phyloP scores from a whole-genome alignment of 179 eudicot species.

The Nepenthes alata region DNA sequence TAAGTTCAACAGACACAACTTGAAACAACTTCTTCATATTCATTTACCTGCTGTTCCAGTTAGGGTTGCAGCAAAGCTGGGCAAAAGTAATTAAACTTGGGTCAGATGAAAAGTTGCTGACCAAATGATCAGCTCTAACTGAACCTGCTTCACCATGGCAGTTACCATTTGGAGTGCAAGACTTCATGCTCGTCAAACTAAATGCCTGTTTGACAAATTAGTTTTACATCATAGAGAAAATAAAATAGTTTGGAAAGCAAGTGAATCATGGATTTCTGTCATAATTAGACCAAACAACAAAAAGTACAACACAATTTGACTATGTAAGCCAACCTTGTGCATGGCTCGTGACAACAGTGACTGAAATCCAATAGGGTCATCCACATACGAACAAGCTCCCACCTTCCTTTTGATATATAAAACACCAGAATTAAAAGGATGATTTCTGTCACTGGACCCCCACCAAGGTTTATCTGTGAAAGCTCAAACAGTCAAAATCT shows the following conservation, averaged over 20 bases:
- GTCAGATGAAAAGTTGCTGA: slow-evolving; percentile 91
- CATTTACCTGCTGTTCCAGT: slow-evolving; percentile 67
- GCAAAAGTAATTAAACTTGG: slow-evolving; percentile 95
- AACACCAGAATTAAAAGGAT: slow-evolving; percentile 83
- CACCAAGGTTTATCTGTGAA: slow-evolving; percentile 92
- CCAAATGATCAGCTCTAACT: slow-evolving; percentile 66
- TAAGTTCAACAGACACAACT: neutral
- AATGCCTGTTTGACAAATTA: slow-evolving; percentile 41
- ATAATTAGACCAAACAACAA: neutral
- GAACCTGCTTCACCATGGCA: slow-evolving; percentile 32
- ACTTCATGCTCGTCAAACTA: slow-evolving; percentile 48
- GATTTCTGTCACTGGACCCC: slow-evolving; percentile 58
- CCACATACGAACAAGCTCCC: slow-evolving; percentile 95
- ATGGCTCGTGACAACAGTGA: slow-evolving; percentile 84
- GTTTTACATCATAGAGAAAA: neutral
- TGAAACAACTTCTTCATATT: neutral
- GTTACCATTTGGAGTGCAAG: slow-evolving; percentile 21
- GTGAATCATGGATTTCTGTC: neutral
- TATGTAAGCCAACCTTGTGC: slow-evolving; percentile 55
- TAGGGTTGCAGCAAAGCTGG: slow-evolving; percentile 71
- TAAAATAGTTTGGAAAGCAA: too few species aligned
- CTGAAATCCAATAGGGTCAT: slow-evolving; percentile 92
- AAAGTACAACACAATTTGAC: neutral
- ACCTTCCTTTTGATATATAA: slow-evolving; percentile 86
- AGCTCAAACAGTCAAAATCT: slow-evolving; percentile 9